Evolutionary conservation across 2,329 filamentous ascomycete genomes (phyloP).

Genomic region (Colletotrichum sp.): DNA sequence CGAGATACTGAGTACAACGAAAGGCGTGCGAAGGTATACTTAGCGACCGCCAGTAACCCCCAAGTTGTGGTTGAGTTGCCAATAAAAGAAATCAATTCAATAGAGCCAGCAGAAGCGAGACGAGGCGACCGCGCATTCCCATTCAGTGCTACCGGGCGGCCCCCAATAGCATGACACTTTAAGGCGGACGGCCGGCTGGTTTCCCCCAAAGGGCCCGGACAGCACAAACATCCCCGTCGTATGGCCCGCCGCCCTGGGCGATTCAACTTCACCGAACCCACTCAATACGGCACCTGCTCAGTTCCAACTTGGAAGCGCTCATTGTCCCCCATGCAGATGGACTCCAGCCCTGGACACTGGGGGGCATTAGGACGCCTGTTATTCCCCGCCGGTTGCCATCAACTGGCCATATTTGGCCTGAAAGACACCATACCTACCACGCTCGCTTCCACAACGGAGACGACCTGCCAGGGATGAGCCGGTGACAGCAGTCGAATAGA

Average conservation of each 20-base stretch:
- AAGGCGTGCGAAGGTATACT: background rate
- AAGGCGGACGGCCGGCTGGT: background rate
- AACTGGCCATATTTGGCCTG: background rate
- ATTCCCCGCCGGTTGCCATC: conserved; percentile 1
- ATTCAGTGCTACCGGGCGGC: background rate
- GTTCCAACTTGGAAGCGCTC: background rate
- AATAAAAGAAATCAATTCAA: background rate
- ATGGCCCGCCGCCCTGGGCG: conserved; percentile 8
- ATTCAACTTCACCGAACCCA: conserved; percentile 1
- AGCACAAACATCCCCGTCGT: background rate
- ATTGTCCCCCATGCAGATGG: background rate
- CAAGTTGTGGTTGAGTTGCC: background rate
- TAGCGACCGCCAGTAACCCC: background rate
- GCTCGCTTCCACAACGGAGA: background rate
- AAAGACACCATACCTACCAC: background rate
- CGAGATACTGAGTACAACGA: background rate
- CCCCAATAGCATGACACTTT: conserved; percentile 5
- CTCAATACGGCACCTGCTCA: background rate
- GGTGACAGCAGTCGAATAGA: background rate
- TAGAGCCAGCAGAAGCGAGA: background rate
- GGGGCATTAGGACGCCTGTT: background rate
- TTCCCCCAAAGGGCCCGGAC: background rate
- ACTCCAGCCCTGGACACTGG: background rate
- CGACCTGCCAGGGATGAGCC: background rate
- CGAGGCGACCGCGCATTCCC: background rate